Percentiles rank a stretch among this genome's conserved stretches.
Conservation (phyloP, 371 early-diverging fungal species). For the Cladochytrium tenue region DNA sequence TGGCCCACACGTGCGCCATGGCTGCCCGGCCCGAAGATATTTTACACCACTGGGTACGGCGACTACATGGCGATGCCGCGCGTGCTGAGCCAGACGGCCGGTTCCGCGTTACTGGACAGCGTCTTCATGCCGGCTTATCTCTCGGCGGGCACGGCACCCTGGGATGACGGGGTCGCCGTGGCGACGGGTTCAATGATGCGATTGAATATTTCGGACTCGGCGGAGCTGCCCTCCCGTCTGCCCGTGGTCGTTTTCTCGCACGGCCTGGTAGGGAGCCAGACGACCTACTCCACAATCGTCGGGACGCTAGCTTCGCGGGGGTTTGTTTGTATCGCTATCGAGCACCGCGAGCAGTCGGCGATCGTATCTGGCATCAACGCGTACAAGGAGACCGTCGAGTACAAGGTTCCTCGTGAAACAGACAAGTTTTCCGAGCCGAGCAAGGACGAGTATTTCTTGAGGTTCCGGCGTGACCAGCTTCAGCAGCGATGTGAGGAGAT, state of each 20-base stretch:
- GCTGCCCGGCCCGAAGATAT: neutral
- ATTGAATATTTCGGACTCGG: neutral
- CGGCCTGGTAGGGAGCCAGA: slow-evolving; percentile 22
- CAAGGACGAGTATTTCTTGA: neutral
- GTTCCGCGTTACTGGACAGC: neutral
- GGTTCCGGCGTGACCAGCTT: neutral
- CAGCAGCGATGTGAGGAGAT: neutral
- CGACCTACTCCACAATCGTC: slow-evolving; percentile 17
- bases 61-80: neutral
- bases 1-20: neutral
- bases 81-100: neutral
- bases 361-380: slow-evolving; percentile 25
- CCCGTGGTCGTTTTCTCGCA: slow-evolving; percentile 16
- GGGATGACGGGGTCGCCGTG: neutral
- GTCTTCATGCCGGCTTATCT: neutral
- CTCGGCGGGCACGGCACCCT: neutral
- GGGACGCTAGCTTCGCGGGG: slow-evolving; percentile 23
- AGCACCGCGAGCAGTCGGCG: slow-evolving; percentile 57
- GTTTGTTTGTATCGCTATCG: slow-evolving; percentile 55
- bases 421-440: no score
- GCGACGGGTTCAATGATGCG: neutral
- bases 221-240: neutral
- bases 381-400: slow-evolving; percentile 8
- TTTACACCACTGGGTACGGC: neutral
- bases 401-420: neutral